Base-by-base conservation (phyloP, 2,329 filamentous ascomycete species). In the Neocatenulostroma microsporum region DNA sequence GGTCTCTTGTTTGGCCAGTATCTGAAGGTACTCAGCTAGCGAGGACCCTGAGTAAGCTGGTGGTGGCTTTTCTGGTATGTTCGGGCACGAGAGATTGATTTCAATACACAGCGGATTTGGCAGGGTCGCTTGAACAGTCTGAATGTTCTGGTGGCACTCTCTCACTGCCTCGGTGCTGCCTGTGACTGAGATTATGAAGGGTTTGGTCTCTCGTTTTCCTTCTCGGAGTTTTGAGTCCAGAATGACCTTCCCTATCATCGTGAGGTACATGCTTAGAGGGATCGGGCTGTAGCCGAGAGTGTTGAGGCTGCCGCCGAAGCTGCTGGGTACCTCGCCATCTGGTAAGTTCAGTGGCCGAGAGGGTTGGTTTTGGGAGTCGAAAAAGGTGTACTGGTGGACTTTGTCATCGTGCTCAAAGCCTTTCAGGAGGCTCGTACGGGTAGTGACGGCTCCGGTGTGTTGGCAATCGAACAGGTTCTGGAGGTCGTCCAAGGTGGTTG, bases 31-130 rank as follows among this genome's bases (percentile, higher is more conserved):
- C 4, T 60, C 57, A 0, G 55, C 45, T 3, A 88, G 55, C 0
- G 69, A 63, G 0, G 47, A 45, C 0, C 64, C 58, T 6, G 73
- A 69, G 55, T 87, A 88, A 0, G 83, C 83, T 5, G 83, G 82
- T 1, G 84, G 84, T 1, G 82, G 78, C 30, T 72, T 71, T 13
- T 65, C 63, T 0, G 72, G 68, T 33, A 88, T 87, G 51, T 89
- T 88, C 0, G 84, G 84, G 48, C 84, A 88, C 21, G 76, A 82
- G 20, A 88, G 72, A 54, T 89, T 89, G 50, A 88, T 67, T 58
- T 89, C 84, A 66, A 87, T 74, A 13, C 77, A 78, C 1, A 84
- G 63, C 1, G 68, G 67, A 46, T 76, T 65, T 17, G 18, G 31
- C 3, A 54, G 65, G 2, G 35, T 37, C 2, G 28, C 13, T 40